Evolutionary conservation across 2,329 filamentous ascomycete species (phyloP).

Genomic region (Didymella exigua): DNA sequence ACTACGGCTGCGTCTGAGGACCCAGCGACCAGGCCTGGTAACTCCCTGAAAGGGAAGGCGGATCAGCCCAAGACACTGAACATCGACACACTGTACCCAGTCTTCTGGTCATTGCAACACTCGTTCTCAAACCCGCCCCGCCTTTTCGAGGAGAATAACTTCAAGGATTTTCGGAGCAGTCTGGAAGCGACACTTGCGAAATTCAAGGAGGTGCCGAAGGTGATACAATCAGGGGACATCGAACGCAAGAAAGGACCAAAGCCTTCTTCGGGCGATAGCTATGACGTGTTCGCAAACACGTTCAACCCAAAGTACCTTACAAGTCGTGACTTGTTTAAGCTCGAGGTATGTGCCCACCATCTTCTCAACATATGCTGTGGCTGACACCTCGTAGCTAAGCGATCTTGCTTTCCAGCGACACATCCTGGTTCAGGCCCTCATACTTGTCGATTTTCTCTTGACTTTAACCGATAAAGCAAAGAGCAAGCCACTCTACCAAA

Average conservation of each 20-base stretch:
- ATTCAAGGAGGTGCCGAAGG: conserved; percentile 74
- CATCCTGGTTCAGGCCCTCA: conserved; percentile 92
- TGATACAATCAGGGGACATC: conserved; percentile 71
- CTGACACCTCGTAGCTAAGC: conserved; percentile 67
- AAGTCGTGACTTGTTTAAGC: conserved; percentile 92
- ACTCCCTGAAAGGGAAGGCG: conserved; percentile 47
- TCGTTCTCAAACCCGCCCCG: conserved; percentile 89
- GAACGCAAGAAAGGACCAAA: conserved; percentile 63
- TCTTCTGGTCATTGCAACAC: conserved; percentile 93
- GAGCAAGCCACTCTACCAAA: conserved; percentile 72
- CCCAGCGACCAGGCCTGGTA: conserved; percentile 46
- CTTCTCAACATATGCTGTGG: conserved; percentile 29
- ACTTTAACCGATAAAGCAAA: conserved; percentile 84
- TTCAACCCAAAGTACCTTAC: conserved; percentile 99
- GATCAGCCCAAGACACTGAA: conserved; percentile 59
- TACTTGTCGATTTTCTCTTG: conserved; percentile 93
- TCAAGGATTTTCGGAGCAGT: conserved; percentile 68
- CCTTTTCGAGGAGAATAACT: conserved; percentile 73
- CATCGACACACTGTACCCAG: conserved; percentile 77
- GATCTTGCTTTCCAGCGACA: conserved; percentile 94
- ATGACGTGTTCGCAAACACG: conserved; percentile 69
- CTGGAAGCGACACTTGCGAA: conserved; percentile 69
- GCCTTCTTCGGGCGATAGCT: conserved; percentile 67
- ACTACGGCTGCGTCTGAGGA: conserved; percentile 16
- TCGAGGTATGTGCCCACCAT: conserved; percentile 69